Evolutionary conservation across 768 basidiomycete species (phyloP), one percentile per base, ranked within the genome.

Genomic region (Panaeolus cyanescens): DNA sequence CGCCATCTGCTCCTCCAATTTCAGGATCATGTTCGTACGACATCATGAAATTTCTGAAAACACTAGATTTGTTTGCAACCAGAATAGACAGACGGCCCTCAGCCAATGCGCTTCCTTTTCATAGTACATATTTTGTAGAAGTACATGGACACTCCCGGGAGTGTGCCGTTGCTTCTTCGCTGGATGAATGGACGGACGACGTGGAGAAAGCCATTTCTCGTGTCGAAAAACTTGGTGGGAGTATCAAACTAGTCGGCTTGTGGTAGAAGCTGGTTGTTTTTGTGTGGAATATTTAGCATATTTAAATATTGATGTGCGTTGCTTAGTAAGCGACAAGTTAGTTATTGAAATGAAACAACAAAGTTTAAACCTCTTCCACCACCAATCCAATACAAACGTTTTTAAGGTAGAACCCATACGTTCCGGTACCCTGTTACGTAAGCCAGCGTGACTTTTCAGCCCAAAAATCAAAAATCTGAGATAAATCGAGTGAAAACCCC

Each of bases 31-130:
- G 55, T 34, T 57, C 53, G 12, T 54, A 56, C 25, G 67, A 71
- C 32, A 71, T 79, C 50, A 67, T 69, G 25, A 63, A 67, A 20
- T 64, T 74, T 45, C 66, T 82, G 19, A 64, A 66, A 28, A 62
- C 67, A 17, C 74, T 89, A 15, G 74, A 79, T 31, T 68, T 88
- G 54, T 65, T 71, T 15, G 72, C 84, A 20, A 71, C 73, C 15
- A 84, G 87, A 6, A 79, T 93, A 36, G 90, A 91, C 68, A 80
- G 91, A 31, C 80, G 90, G 56, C 91, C 91, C 1, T 80, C 83
- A 10, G 55, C 79, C 13, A 69, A 71, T 2, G 68, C 70, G 28
- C 62, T 66, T 19, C 84, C 82, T 4, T 90, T 91, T 67, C 76
- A 80, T 30, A 80, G 83, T 69, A 74, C 84, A 28, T 92, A 92